These are phyloP conservation scores for Sporothrix pseudoabietina DNA, from an alignment of 2,329 filamentous ascomycete genomes.

Conservation along the genomic window DNA sequence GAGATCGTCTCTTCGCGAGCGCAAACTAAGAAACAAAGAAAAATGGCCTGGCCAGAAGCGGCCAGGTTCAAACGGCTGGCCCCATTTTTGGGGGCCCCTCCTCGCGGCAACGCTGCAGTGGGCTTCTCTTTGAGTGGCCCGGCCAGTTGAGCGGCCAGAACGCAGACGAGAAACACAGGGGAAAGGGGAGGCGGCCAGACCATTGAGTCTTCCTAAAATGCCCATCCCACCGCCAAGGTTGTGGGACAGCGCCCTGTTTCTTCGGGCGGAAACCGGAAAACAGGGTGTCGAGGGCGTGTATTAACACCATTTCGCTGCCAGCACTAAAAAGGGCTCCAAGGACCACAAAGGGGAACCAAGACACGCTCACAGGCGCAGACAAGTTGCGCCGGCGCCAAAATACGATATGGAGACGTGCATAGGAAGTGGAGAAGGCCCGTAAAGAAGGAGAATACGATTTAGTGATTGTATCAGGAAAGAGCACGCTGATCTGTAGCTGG, in stretches of 20 bases:
- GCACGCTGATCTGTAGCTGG: neutral
- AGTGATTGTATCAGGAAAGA: neutral
- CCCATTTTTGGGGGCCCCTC: slow-evolving; percentile 2
- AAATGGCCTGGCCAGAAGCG: slow-evolving; percentile 1
- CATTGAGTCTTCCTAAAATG: neutral
- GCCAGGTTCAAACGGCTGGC: slow-evolving; percentile 9
- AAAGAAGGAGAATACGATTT: neutral
- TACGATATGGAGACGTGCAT: neutral
- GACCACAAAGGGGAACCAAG: neutral
- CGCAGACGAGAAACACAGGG: too few species aligned
- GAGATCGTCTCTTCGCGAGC: neutral
- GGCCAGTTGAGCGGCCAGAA: neutral
- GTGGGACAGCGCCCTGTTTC: slow-evolving; percentile 24
- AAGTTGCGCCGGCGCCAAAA: neutral
- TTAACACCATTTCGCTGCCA: neutral
- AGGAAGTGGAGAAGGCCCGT: neutral
- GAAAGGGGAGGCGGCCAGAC: too few species aligned
- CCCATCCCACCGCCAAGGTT: slow-evolving; percentile 26
- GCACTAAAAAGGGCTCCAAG: neutral
- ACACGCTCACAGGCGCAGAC: neutral
- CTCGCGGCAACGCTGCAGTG: neutral
- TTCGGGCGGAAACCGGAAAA: neutral
- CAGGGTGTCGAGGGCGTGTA: neutral
- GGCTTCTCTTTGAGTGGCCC: neutral
- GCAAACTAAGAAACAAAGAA: neutral